phyloP scores from a whole-genome alignment of 1,284 basidiomycete species.

The Boletus smithii region DNA sequence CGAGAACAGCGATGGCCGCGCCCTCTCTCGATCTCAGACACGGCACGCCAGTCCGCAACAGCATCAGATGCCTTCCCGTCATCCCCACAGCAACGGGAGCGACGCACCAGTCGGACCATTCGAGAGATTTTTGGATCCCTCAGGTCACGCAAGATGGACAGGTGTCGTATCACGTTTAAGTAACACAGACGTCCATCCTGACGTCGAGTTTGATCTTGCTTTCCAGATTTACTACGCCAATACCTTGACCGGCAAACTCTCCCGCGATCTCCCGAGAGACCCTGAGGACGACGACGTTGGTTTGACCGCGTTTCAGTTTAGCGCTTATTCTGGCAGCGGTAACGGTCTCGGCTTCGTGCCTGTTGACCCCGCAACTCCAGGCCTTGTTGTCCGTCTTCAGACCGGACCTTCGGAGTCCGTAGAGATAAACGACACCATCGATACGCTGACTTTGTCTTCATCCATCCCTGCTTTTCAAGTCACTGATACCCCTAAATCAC shows the following conservation, averaged over 20 bases:
- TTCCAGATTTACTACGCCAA: constrained; percentile 33
- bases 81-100: constrained; percentile 16
- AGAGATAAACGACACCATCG: neutral
- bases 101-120: constrained; percentile 4
- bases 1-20: constrained; percentile 22
- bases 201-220: neutral
- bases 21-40: constrained; percentile 9
- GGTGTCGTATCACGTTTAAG: constrained; percentile 16
- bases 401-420: neutral
- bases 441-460: neutral
- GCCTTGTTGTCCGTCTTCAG: neutral
- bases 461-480: constrained; percentile 1
- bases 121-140: constrained; percentile 32
- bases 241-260: constrained; percentile 29
- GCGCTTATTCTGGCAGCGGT: constrained; percentile 9
- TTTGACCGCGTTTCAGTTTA: constrained; percentile 15
- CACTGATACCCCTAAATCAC: neutral
- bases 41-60: constrained; percentile 11
- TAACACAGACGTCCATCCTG: neutral
- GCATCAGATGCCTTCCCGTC: constrained; percentile 31
- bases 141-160: constrained; percentile 32
- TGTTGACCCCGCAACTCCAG: neutral
- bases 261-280: constrained; percentile 31
- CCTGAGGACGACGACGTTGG: constrained; percentile 21
- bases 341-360: constrained; percentile 12